A percentile compares a stretch with the other conserved stretches of the same genome.
Conservation (phyloP, 2,329 filamentous ascomycete genomes). For the Colletotrichum zoysiae region DNA sequence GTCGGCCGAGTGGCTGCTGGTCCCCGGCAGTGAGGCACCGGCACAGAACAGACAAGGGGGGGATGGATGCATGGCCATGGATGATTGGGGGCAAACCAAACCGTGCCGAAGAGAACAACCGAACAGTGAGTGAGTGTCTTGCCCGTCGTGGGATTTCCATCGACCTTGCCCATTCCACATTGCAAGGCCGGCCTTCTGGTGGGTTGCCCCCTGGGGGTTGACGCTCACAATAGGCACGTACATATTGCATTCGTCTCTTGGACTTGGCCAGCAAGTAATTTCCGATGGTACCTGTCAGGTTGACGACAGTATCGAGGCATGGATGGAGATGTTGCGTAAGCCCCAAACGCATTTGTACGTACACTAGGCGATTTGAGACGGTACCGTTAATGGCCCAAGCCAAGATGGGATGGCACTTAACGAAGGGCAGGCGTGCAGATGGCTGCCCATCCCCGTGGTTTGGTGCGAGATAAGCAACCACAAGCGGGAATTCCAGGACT, state of each 20-base stretch:
- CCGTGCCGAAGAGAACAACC: constrained; percentile 1
- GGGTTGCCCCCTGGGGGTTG: constrained; percentile 18
- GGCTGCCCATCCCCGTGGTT: constrained; percentile 5
- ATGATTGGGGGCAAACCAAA: constrained; percentile 11
- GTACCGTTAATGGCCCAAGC: constrained; percentile 7
- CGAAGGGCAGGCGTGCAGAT: constrained; percentile 3
- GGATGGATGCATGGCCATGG: neutral
- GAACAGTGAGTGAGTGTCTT: neutral
- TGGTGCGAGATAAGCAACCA: constrained; percentile 31
- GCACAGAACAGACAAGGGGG: neutral
- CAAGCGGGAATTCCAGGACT: constrained; percentile 11
- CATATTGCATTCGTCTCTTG: neutral
- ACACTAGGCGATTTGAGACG: constrained; percentile 14
- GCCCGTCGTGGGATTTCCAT: neutral
- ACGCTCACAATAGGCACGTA: constrained; percentile 23
- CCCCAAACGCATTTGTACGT: neutral
- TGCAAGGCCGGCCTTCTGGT: constrained; percentile 1
- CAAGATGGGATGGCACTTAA: constrained; percentile 32
- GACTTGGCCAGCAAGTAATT: constrained; percentile 18
- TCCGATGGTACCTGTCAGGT: neutral
- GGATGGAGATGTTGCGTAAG: neutral
- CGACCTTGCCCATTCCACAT: neutral
- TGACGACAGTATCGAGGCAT: neutral
- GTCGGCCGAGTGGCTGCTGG: constrained; percentile 37
- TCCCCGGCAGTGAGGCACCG: constrained; percentile 23